Evolutionary conservation across 352 stramenopile genomes (phyloP).

Genomic region (Globisporangium nunn): DNA sequence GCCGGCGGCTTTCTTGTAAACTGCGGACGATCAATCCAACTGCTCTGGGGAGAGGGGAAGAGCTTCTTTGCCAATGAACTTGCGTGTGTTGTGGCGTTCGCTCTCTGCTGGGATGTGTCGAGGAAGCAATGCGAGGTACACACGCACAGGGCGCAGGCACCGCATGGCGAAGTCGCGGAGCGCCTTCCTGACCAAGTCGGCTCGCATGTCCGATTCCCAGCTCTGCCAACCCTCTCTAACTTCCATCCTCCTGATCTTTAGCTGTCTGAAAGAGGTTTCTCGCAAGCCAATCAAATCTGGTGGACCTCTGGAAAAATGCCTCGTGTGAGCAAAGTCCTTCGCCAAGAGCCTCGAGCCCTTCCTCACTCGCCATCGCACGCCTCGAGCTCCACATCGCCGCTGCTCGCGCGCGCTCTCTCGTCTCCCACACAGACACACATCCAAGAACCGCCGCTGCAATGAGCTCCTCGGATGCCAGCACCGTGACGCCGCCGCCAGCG

Average conservation of each 20-base stretch:
- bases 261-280: not conserved
- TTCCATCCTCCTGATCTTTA: not conserved
- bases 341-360: not conserved
- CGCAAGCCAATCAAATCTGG: constrained; percentile 8
- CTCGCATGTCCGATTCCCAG: not conserved
- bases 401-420: too few relatives aligned
- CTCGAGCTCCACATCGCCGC: constrained; percentile 1
- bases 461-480: constrained; percentile 14
- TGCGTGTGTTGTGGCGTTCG: not conserved
- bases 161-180: too few relatives aligned
- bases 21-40: constrained; percentile 15
- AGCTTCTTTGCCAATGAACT: constrained; percentile 22
- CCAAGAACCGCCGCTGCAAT: constrained; percentile 12
- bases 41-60: constrained; percentile 13
- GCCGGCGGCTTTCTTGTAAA: constrained; percentile 2
- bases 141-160: too few relatives aligned
- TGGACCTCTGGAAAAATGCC: constrained; percentile 2
- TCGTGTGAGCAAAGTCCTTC: constrained; percentile 7
- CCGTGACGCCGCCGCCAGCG: constrained; percentile 8
- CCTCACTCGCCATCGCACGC: constrained; percentile 1
- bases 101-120: not conserved
- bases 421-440: not conserved
- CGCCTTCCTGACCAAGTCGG: too few relatives aligned
- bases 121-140: not conserved
- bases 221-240: not conserved